A percentile compares a stretch with the other conserved stretches of the same genome.
Evolutionary conservation across 164 flowering plant species (phyloP).

Genomic region (Umbellularia californica): DNA sequence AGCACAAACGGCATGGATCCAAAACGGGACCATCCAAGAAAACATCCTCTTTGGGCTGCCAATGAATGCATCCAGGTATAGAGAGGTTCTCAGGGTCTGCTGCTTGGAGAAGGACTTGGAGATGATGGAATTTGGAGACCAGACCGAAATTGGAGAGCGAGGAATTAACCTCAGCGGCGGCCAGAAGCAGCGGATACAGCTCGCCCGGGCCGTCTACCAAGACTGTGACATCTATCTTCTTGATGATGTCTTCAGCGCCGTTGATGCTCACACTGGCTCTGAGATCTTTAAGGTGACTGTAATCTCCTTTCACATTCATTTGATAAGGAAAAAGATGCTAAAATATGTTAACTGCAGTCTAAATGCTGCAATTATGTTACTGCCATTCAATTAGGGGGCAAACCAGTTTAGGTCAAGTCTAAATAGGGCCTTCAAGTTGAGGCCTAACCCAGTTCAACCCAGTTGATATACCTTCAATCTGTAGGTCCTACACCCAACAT

Average conservation of each 20-base stretch:
- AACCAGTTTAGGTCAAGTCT: too few relatives aligned
- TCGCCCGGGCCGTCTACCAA: conserved; percentile 96
- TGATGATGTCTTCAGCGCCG: conserved; percentile 96
- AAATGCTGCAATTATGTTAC: too few relatives aligned
- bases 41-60: conserved; percentile 84
- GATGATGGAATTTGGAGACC: conserved; percentile 96
- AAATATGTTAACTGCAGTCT: too few relatives aligned
- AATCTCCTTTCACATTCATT: too few relatives aligned
- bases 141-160: conserved; percentile 98
- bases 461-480: too few relatives aligned
- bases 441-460: too few relatives aligned
- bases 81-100: conserved; percentile 66
- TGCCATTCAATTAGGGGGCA: too few relatives aligned
- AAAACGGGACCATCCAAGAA: conserved; percentile 89
- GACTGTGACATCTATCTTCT: conserved; percentile 87
- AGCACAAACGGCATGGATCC: conserved; percentile 98
- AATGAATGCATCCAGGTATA: conserved; percentile 62
- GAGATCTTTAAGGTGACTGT: conserved; percentile 78
- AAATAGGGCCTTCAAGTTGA: too few relatives aligned
- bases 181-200: conserved; percentile 97
- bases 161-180: conserved; percentile 99
- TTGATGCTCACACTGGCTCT: conserved; percentile 98
- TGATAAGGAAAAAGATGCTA: too few relatives aligned
- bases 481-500: too few relatives aligned
- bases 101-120: conserved; percentile 86